Conservation (phyloP, 2,329 filamentous ascomycete species). For the Aureobasidium subglaciale region DNA sequence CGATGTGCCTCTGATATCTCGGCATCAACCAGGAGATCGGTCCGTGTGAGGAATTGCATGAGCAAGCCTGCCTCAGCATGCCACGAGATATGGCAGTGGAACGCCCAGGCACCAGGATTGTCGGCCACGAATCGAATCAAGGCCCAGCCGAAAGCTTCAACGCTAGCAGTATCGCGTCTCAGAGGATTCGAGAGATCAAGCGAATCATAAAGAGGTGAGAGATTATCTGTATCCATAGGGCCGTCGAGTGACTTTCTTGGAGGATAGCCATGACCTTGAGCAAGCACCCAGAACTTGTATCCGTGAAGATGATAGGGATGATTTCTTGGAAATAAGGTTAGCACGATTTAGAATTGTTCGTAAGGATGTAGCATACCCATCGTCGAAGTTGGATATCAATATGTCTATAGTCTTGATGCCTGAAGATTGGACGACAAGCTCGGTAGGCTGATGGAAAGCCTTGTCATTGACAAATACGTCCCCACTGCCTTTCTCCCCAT, state of each 20-base stretch:
- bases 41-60: constrained; percentile 52
- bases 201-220: constrained; percentile 27
- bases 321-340: constrained; percentile 11
- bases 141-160: constrained; percentile 50
- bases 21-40: constrained; percentile 39
- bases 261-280: constrained; percentile 30
- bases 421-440: constrained; percentile 33
- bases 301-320: constrained; percentile 32
- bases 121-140: constrained; percentile 50
- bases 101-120: constrained; percentile 52
- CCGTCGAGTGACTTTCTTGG: constrained; percentile 21
- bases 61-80: constrained; percentile 51
- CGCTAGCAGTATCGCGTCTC: constrained; percentile 47
- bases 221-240: constrained; percentile 21
- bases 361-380: constrained; percentile 19
- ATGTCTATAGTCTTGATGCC: constrained; percentile 31
- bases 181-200: constrained; percentile 37
- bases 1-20: constrained; percentile 40
- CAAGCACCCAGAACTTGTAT: constrained; percentile 32
- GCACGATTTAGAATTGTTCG: neutral
- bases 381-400: constrained; percentile 31
- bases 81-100: constrained; percentile 55
- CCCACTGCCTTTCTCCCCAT: constrained; percentile 15
- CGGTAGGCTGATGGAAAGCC: constrained; percentile 24
- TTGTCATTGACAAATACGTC: constrained; percentile 25